Evolutionary conservation across 495 filamentous ascomycete genomes (phyloP).

Genomic region (Daldinia bambusicola): DNA sequence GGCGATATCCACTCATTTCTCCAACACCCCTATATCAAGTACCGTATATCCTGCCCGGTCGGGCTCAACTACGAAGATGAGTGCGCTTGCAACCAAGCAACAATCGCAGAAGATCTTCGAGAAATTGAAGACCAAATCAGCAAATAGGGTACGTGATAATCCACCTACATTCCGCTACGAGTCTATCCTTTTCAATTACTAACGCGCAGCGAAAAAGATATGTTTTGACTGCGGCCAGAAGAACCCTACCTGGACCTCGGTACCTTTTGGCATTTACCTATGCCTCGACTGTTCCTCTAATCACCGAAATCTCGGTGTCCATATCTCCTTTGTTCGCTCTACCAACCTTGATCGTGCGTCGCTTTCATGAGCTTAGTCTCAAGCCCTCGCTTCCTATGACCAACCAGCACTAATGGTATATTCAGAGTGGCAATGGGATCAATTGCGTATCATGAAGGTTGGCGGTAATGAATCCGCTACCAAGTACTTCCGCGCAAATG

Average conservation of each 20-base stretch:
- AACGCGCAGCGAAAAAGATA: slow-evolving; percentile 64
- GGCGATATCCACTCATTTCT: not conserved
- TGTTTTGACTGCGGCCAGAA: slow-evolving; percentile 98
- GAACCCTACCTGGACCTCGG: slow-evolving; percentile 98
- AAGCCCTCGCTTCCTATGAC: not conserved
- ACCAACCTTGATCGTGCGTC: slow-evolving; percentile 96
- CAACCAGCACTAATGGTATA: slow-evolving; percentile 29
- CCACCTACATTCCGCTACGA: not conserved
- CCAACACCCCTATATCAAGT: not conserved
- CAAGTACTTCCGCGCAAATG: slow-evolving; percentile 96
- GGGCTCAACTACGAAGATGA: slow-evolving; percentile 68
- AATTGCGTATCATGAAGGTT: slow-evolving; percentile 97
- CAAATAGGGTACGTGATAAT: slow-evolving; percentile 80
- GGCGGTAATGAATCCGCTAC: slow-evolving; percentile 98
- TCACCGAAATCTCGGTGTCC: slow-evolving; percentile 90
- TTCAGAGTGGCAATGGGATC: slow-evolving; percentile 99
- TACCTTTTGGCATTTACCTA: slow-evolving; percentile 96
- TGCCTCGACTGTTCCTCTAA: slow-evolving; percentile 96
- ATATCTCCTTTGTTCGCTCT: slow-evolving; percentile 97
- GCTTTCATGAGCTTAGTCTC: slow-evolving; percentile 8
- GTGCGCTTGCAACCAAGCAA: slow-evolving; percentile 84
- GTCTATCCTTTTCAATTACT: slow-evolving; percentile 32
- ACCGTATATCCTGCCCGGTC: not conserved
- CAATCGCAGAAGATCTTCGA: slow-evolving; percentile 97
- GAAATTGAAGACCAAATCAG: slow-evolving; percentile 91